phyloP scores from a whole-genome alignment of 345 rosid species.

The Gossypium mustelinum region DNA sequence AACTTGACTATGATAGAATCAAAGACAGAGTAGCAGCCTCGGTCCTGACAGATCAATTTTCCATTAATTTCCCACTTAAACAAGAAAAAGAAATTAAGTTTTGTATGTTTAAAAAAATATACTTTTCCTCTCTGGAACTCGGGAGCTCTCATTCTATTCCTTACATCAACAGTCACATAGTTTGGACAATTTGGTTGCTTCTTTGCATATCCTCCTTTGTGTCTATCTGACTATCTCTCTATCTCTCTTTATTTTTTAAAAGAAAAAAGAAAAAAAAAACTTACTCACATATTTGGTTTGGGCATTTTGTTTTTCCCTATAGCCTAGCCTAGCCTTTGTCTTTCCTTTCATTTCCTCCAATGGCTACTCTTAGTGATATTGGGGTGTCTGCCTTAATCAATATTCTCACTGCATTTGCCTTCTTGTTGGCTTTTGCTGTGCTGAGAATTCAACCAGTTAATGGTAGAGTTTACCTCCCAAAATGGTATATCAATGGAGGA shows the following conservation, averaged over 20 bases:
- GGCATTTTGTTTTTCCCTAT: background rate
- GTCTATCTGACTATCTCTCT: background rate
- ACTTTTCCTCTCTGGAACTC: conserved; percentile 3
- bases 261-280: background rate
- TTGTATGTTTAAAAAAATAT: too few relatives aligned
- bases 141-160: background rate
- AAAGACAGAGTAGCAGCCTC: background rate
- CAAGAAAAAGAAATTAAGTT: background rate
- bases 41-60: background rate
- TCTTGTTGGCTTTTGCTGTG: conserved; percentile 82
- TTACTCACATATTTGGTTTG: background rate
- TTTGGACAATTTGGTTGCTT: conserved; percentile 11
- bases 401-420: conserved; percentile 62
- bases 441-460: conserved; percentile 82
- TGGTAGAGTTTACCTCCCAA: conserved; percentile 88
- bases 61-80: conserved; percentile 6
- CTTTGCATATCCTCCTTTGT: background rate
- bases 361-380: conserved; percentile 88
- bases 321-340: background rate
- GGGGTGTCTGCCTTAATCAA: conserved; percentile 81
- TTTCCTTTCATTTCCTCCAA: conserved; percentile 18
- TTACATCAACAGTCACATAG: conserved; percentile 5
- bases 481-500: conserved; percentile 65
- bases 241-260: background rate
- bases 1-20: background rate